These are phyloP conservation scores for Stephania japonica DNA, from an alignment of 164 flowering plant genomes.

Conservation along the genomic window DNA sequence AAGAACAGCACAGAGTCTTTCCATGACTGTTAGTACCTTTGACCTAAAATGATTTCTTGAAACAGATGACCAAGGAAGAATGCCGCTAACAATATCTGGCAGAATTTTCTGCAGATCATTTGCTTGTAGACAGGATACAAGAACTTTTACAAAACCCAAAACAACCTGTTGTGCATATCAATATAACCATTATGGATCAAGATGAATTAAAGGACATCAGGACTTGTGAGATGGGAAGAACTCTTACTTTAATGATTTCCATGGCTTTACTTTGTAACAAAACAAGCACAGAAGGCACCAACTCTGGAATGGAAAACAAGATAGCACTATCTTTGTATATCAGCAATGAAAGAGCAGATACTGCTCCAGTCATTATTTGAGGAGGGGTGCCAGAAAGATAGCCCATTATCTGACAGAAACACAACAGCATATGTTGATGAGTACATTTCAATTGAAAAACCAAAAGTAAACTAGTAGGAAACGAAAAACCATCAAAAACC, in stretches of 20 bases:
- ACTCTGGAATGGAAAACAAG: slow-evolving; percentile 53
- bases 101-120: slow-evolving; percentile 59
- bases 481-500: background rate
- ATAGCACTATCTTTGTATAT: slow-evolving; percentile 52
- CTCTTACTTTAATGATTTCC: slow-evolving; percentile 75
- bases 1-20: background rate
- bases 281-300: slow-evolving; percentile 57
- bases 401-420: slow-evolving; percentile 56
- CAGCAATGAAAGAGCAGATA: slow-evolving; percentile 79
- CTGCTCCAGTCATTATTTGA: slow-evolving; percentile 81
- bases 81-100: slow-evolving; percentile 42
- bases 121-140: slow-evolving; percentile 62
- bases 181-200: slow-evolving; percentile 1
- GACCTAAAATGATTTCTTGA: slow-evolving; percentile 80
- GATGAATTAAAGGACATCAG: background rate
- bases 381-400: slow-evolving; percentile 90
- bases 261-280: slow-evolving; percentile 62
- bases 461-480: background rate
- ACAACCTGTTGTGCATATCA: slow-evolving; percentile 50
- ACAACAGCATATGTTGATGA: slow-evolving; percentile 8
- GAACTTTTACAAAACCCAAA: slow-evolving; percentile 83
- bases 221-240: background rate
- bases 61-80: slow-evolving; percentile 83
- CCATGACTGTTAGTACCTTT: slow-evolving; percentile 39
- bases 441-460: background rate